These are phyloP conservation scores for Viola pubescens DNA, from an alignment of 441 rosid genomes.

Conservation along the genomic window DNA sequence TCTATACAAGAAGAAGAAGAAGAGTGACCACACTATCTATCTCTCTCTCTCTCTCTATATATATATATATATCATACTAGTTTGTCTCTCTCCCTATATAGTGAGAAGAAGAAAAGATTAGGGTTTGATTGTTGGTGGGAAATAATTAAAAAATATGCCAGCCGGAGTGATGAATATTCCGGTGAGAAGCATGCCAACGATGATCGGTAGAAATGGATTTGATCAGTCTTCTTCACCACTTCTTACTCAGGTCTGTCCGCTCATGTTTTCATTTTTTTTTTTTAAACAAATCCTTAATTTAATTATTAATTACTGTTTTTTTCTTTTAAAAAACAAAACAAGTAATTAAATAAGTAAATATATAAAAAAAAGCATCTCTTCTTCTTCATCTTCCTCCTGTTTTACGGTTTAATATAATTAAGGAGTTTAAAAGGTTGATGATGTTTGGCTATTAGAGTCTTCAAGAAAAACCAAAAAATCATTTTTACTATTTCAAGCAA, in stretches of 20 bases:
- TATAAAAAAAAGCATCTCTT: conserved; percentile 6
- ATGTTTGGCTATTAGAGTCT: conserved; percentile 12
- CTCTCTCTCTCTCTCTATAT: no score
- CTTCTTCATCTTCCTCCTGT: conserved; percentile 6
- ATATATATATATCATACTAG: no score
- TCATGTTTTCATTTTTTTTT: conserved; percentile 1
- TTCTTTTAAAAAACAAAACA: not conserved
- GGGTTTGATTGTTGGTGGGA: conserved; percentile 18
- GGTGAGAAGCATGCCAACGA: conserved; percentile 45
- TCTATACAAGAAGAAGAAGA: not conserved
- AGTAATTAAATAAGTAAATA: no score
- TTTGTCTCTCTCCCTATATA: no score
- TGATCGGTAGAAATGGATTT: conserved; percentile 39
- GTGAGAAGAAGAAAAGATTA: not conserved
- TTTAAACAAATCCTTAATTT: not conserved
- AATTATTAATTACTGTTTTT: not conserved
- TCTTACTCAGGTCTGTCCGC: conserved; percentile 40
- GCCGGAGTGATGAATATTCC: conserved; percentile 51
- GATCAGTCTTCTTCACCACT: conserved; percentile 44
- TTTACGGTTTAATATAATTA: conserved; percentile 1
- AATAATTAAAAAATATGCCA: conserved; percentile 31
- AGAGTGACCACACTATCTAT: not conserved
- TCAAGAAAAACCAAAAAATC: not conserved
- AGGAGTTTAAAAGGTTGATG: conserved; percentile 12
- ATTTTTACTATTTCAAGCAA: conserved; percentile 26